Conservation (phyloP, 768 basidiomycete species). For the Chalciporus pseudorubinellus region DNA sequence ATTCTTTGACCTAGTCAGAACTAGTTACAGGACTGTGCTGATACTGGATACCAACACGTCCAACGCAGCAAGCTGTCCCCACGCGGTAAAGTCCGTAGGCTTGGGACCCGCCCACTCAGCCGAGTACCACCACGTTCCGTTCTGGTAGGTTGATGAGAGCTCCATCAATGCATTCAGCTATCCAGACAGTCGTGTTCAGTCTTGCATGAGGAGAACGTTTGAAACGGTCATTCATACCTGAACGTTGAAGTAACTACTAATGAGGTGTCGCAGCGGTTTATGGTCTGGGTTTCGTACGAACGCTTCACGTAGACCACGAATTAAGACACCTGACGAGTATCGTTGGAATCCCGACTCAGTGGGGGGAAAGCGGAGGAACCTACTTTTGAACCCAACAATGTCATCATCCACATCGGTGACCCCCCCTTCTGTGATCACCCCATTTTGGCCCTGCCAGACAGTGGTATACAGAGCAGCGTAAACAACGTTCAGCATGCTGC, state of each 20-base stretch:
- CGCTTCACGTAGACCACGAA: constrained; percentile 48
- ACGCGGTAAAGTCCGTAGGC: constrained; percentile 2
- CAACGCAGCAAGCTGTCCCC: constrained; percentile 13
- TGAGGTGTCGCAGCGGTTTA: constrained; percentile 36
- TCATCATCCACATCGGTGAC: constrained; percentile 42
- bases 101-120: constrained; percentile 8
- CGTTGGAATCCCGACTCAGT: not conserved
- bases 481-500: constrained; percentile 37
- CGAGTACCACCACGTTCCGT: constrained; percentile 8
- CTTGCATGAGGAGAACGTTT: not conserved
- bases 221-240: constrained; percentile 37
- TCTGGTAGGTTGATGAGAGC: constrained; percentile 3
- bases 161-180: constrained; percentile 12
- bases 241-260: constrained; percentile 51
- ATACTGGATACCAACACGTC: constrained; percentile 13
- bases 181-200: not conserved
- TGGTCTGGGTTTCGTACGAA: constrained; percentile 40
- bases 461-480: constrained; percentile 43
- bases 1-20: too few species aligned
- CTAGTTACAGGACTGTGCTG: not conserved
- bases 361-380: not conserved
- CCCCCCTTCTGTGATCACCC: constrained; percentile 52
- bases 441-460: constrained; percentile 47
- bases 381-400: constrained; percentile 52
- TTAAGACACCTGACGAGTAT: constrained; percentile 37